Base-by-base conservation (phyloP, 2,329 filamentous ascomycete species). In the Beauveria caledonica region DNA sequence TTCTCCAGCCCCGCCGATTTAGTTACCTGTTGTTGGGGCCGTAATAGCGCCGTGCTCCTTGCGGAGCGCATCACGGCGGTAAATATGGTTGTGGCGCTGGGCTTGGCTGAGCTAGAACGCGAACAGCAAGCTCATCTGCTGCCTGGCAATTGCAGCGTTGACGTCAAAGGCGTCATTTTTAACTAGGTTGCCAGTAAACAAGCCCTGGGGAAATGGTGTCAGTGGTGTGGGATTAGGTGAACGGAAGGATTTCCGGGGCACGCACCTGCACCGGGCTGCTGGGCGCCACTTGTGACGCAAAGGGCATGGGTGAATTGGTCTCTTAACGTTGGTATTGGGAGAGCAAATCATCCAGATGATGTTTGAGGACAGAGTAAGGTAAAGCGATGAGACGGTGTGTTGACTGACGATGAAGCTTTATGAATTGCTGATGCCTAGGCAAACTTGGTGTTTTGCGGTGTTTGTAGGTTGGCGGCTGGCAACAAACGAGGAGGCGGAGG, bases 101-200 rank as follows among this genome's bases (percentile, higher is more conserved):
- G 45, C 53, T 33, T 10, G 42, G 11, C 29, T 42, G 15, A 36
- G 42, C 53, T 29, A 44, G 25, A 56, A 40, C 39, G 36, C 39
- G 36, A 54, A 19, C 21, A 44, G 17, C 39, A 10, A 39, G 27
- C 42, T 39, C 15, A 15, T 40, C 29, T 25, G 10, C 27, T 25
- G 27, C 42, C 25, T 23, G 9, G 25, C 40, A 29, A 29, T 23
- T 23, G 33, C 15, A 10, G 33, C 23, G 23, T 59, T 59, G 56
- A 59, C 56, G 56, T 59, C 56, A 52, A 59, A 21, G 56, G 46
- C 56, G 56, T 13, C 29, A 36, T 52, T 59, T n/a, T n/a, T n/a
- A n/a, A n/a, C n/a, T n/a, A n/a, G n/a, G n/a, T n/a, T n/a, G n/a
- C n/a, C n/a, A n/a, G n/a, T 45, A 42, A 51, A 6, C 19, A 57